Base-by-base conservation (phyloP, 352 stramenopile species). In the Globisporangium camurandrum region DNA sequence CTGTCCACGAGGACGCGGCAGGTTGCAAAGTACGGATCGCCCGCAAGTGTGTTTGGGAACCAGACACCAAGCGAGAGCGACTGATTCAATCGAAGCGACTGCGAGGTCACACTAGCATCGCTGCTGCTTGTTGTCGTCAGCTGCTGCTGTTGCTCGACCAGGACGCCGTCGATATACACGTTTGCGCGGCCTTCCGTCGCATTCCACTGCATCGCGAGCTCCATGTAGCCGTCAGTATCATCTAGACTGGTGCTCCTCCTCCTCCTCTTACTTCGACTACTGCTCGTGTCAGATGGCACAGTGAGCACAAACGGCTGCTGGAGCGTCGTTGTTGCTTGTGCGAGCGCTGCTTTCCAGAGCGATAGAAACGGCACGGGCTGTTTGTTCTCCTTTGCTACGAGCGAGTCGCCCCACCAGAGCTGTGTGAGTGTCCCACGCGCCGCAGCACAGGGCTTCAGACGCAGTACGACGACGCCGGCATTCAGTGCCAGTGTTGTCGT, bases 181-280 rank as follows among this genome's bases (percentile, higher is more conserved):
- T 88, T 88, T 9, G 74, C 67, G 2, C 72, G 69, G 11, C 66
- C 72, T 24, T 61, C 45, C 2, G 57, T 79, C 4, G 71, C 64
- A 31, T 88, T 69, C 74, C 74, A 86, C 46, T 88, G 77, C 69
- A 88, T 74, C 16, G 56, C 63, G 7, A 86, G 41, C 23, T 86
- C 71, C 4, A 75, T 56, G 41, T 76, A 81, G 9, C 24, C 48
- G 4, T 33, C 36, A 12, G 30, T 8, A 14, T 39, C n/a, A n/a
- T n/a, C n/a, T n/a, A n/a, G n/a, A n/a, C n/a, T n/a, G n/a, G n/a
- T n/a, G n/a, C n/a, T n/a, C n/a, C n/a, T n/a, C n/a, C n/a, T n/a
- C n/a, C n/a, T n/a, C n/a, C n/a, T n/a, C n/a, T n/a, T n/a, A n/a
- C n/a, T n/a, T n/a, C n/a, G n/a, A n/a, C n/a, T n/a, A n/a, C n/a